Evolutionary conservation across 305 asterid genomes (phyloP).

Genomic region (Solanum hybrid): DNA sequence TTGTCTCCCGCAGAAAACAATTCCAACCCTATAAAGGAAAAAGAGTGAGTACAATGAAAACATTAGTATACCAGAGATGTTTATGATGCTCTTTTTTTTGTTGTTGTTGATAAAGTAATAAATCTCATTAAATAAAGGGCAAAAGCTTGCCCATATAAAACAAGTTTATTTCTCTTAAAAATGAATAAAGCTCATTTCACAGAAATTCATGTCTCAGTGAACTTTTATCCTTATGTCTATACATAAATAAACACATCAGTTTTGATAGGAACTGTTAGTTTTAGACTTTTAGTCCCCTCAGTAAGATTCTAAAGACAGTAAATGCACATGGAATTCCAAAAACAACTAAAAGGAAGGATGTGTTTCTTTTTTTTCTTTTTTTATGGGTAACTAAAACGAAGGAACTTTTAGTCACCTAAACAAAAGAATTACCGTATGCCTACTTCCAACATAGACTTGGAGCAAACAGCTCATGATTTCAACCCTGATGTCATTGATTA

Average conservation of each 20-base stretch:
- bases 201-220: background rate
- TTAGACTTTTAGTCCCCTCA: background rate
- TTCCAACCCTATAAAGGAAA: conserved; percentile 58
- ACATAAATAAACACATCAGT: background rate
- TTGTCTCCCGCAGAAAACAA: conserved; percentile 90
- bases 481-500: background rate
- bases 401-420: background rate
- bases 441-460: background rate
- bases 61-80: background rate
- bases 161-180: background rate
- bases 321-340: background rate
- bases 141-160: background rate
- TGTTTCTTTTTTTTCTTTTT: background rate
- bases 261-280: background rate
- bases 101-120: background rate
- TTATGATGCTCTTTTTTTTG: background rate
- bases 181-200: background rate
- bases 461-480: background rate
- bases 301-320: background rate
- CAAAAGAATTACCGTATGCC: background rate
- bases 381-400: background rate
- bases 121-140: background rate
- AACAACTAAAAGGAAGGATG: background rate
- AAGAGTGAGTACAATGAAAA: background rate
- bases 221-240: background rate